phyloP scores from a whole-genome alignment of 2,329 filamentous ascomycete genomes.

The Nigrospora sphaerica region DNA sequence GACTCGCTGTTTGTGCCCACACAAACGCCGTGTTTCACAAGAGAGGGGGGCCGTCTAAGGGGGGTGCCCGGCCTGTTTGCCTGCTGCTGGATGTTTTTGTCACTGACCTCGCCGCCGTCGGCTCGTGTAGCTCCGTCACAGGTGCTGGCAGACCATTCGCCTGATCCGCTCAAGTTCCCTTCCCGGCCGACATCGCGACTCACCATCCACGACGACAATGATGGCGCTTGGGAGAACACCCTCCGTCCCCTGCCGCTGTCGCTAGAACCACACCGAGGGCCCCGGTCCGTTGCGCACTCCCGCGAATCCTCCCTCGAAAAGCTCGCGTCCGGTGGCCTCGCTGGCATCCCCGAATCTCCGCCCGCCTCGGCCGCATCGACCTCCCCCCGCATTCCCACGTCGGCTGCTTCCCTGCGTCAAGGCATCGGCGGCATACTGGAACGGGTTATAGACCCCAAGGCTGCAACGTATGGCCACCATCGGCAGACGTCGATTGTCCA shows the following conservation, averaged over 20 bases:
- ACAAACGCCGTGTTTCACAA: constrained; percentile 19
- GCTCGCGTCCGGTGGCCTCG: constrained; percentile 27
- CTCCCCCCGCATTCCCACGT: constrained; percentile 32
- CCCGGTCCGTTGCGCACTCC: constrained; percentile 41
- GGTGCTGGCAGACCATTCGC: constrained; percentile 48
- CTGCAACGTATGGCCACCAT: constrained; percentile 70
- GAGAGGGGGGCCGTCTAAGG: constrained; percentile 11
- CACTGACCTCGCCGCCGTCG: constrained; percentile 14
- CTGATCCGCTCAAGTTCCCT: constrained; percentile 45
- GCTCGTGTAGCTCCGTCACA: constrained; percentile 46
- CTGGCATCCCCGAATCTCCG: constrained; percentile 23
- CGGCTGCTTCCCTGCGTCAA: constrained; percentile 29
- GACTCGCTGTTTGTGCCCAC: background rate
- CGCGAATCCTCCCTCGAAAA: constrained; percentile 54
- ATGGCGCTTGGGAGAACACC: constrained; percentile 40
- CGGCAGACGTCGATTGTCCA: constrained; percentile 96
- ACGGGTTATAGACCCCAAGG: constrained; percentile 49
- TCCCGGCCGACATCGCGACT: constrained; percentile 42
- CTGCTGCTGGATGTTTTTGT: constrained; percentile 12
- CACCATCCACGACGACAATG: constrained; percentile 39
- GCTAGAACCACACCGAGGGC: constrained; percentile 23
- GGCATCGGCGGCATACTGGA: constrained; percentile 37
- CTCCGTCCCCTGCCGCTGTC: constrained; percentile 33
- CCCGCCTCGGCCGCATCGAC: constrained; percentile 17
- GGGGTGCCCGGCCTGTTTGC: constrained; percentile 4